These are phyloP conservation scores for Saturnispora besseyi DNA, from an alignment of 805 yeast species.

Conservation along the genomic window DNA sequence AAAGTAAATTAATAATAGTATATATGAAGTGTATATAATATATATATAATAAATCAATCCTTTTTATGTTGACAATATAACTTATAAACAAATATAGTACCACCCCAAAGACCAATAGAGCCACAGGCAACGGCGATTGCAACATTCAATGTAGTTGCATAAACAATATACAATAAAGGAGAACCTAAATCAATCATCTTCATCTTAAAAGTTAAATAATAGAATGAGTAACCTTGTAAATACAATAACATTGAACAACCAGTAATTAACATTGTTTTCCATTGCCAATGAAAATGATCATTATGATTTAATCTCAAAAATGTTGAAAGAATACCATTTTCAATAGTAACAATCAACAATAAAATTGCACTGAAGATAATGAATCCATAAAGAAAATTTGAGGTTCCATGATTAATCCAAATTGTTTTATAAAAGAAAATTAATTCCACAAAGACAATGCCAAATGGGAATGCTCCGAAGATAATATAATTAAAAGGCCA, in stretches of 20 bases:
- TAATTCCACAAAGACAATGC: constrained; percentile 72
- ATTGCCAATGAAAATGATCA: constrained; percentile 68
- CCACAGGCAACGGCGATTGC: constrained; percentile 67
- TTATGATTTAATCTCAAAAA: constrained; percentile 45
- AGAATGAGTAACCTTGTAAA: constrained; percentile 56
- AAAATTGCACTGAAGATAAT: constrained; percentile 52
- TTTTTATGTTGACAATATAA: constrained; percentile 40
- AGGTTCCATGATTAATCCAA: constrained; percentile 74
- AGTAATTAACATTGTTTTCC: constrained; percentile 70
- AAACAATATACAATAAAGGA: constrained; percentile 57
- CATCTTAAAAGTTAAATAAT: constrained; percentile 51
- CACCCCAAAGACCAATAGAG: constrained; percentile 59
- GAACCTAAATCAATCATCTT: constrained; percentile 61
- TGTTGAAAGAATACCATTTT: constrained; percentile 61
- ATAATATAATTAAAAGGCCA: constrained; percentile 30
- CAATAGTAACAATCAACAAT: constrained; percentile 54
- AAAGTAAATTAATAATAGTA: not conserved
- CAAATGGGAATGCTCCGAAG: constrained; percentile 72
- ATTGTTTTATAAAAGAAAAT: constrained; percentile 63
- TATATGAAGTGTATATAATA: not conserved
- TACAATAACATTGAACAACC: constrained; percentile 63
- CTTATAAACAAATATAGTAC: constrained; percentile 53
- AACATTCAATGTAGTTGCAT: constrained; percentile 55
- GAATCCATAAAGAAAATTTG: constrained; percentile 49
- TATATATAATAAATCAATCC: constrained; percentile 8